Conservation (phyloP, 495 filamentous ascomycete species). For the Peziza echinospora region DNA sequence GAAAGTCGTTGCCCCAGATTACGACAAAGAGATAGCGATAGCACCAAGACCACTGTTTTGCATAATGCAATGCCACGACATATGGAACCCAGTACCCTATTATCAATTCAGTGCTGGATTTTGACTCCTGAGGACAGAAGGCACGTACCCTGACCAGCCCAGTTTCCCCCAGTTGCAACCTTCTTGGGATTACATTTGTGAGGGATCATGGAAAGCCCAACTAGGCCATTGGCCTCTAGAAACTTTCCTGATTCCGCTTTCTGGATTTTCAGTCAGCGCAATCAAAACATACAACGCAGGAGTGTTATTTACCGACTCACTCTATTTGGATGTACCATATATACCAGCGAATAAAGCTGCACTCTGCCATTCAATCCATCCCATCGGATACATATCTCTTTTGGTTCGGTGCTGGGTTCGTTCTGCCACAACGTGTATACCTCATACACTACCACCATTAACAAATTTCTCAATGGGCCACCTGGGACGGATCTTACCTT, state of each 20-base stretch:
- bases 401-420: not conserved
- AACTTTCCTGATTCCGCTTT: not conserved
- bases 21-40: not conserved
- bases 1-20: not conserved
- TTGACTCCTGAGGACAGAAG: too few species aligned
- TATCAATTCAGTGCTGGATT: too few species aligned
- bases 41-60: not conserved
- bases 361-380: not conserved
- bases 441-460: not conserved
- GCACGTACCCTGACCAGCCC: not conserved
- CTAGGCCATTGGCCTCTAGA: not conserved
- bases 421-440: not conserved
- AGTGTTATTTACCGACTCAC: not conserved
- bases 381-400: not conserved
- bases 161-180: not conserved
- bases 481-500: not conserved
- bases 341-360: not conserved
- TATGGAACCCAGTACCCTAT: not conserved
- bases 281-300: not conserved
- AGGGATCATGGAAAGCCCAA: not conserved
- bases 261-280: not conserved
- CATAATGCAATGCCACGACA: not conserved
- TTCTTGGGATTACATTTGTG: not conserved
- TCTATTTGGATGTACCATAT: not conserved
- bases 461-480: too few species aligned